Evolutionary conservation across 192 early-diverging fungal species (phyloP).

Genomic region (Umbelopsis sp.): DNA sequence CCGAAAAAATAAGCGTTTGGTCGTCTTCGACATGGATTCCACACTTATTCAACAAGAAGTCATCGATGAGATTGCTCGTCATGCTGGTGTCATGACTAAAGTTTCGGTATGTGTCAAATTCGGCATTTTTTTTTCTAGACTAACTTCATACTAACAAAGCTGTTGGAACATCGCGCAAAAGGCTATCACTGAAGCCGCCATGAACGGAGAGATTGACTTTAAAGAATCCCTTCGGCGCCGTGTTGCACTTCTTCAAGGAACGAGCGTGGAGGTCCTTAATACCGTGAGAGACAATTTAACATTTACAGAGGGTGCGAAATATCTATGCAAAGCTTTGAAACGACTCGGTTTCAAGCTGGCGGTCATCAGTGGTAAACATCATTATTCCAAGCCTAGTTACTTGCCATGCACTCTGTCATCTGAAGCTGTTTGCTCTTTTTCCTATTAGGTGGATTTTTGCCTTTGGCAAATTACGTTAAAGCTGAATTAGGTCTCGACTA

Average conservation of each 20-base stretch:
- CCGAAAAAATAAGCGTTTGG: conserved; percentile 87
- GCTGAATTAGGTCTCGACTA: conserved; percentile 90
- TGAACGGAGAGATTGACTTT: conserved; percentile 99
- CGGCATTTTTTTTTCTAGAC: not conserved
- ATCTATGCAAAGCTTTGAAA: conserved; percentile 87
- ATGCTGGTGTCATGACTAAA: conserved; percentile 88
- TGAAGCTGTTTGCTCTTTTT: not conserved
- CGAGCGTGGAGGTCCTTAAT: conserved; percentile 80
- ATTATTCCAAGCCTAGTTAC: not conserved
- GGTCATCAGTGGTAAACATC: conserved; percentile 79
- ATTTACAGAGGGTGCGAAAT: conserved; percentile 92
- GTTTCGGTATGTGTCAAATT: conserved; percentile 70
- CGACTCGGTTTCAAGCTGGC: conserved; percentile 93
- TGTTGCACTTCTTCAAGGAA: conserved; percentile 86
- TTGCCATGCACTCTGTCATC: not conserved
- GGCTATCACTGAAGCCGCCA: conserved; percentile 94
- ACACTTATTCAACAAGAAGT: conserved; percentile 98
- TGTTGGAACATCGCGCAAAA: conserved; percentile 30
- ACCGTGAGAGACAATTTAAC: conserved; percentile 72
- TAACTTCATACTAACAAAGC: not conserved
- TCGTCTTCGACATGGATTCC: conserved; percentile 99
- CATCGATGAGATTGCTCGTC: conserved; percentile 96
- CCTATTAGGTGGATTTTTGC: conserved; percentile 84
- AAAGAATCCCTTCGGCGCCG: conserved; percentile 88
- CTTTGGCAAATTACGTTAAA: conserved; percentile 91